phyloP scores from a whole-genome alignment of 768 basidiomycete genomes.

The Scleroderma bovista region DNA sequence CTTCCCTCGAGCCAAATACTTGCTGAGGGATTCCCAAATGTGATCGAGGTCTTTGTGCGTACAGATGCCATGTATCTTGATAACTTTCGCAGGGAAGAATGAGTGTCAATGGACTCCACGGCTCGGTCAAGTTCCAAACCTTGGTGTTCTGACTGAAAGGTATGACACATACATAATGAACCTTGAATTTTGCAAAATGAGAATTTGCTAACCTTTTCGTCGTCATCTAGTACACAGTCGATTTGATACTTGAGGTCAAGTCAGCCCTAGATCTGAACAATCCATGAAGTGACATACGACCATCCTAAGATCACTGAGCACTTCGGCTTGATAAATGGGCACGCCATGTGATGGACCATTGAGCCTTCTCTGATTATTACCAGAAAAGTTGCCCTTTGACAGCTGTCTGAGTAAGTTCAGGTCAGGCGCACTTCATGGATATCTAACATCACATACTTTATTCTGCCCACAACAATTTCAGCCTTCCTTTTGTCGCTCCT shows the following conservation, averaged over 20 bases:
- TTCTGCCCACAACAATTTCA: not conserved
- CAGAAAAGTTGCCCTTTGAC: slow-evolving; percentile 57
- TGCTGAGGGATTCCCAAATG: slow-evolving; percentile 37
- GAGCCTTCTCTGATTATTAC: slow-evolving; percentile 54
- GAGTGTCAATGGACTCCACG: not conserved
- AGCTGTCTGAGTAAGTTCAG: slow-evolving; percentile 41
- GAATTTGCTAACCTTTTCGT: slow-evolving; percentile 13
- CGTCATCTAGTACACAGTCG: slow-evolving; percentile 36
- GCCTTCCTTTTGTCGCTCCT: not conserved
- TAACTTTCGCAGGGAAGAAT: slow-evolving; percentile 17
- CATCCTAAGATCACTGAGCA: slow-evolving; percentile 42
- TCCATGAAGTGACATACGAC: slow-evolving; percentile 28
- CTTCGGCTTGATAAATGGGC: slow-evolving; percentile 59
- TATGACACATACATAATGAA: no score
- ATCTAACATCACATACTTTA: not conserved
- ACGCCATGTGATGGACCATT: slow-evolving; percentile 37
- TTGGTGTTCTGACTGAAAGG: slow-evolving; percentile 28
- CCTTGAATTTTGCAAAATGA: not conserved
- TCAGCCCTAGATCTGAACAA: not conserved
- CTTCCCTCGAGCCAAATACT: slow-evolving; percentile 35
- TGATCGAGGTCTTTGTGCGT: slow-evolving; percentile 40
- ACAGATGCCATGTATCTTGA: slow-evolving; percentile 41
- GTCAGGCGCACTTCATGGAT: not conserved
- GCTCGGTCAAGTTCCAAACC: slow-evolving; percentile 10
- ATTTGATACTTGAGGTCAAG: slow-evolving; percentile 29